phyloP scores from a whole-genome alignment of 768 basidiomycete species.

The Pleurotus pulmonarius region DNA sequence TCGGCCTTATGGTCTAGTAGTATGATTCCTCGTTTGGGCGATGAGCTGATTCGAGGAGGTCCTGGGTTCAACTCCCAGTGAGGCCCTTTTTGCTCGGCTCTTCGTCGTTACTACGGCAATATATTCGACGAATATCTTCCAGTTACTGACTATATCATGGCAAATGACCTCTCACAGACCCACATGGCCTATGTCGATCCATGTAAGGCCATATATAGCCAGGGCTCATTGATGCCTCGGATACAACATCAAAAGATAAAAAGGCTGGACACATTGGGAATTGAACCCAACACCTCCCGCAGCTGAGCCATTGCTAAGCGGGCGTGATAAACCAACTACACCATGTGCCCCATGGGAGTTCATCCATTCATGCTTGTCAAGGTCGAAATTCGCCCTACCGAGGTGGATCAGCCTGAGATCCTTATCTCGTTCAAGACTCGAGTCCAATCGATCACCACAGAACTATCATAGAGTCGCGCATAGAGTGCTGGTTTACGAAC shows the following conservation, averaged over 20 bases:
- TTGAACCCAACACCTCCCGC: constrained; percentile 10
- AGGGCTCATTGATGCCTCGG: neutral
- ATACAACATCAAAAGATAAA: neutral
- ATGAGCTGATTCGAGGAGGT: constrained; percentile 2
- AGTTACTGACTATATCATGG: too few relatives aligned
- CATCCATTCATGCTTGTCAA: too few relatives aligned
- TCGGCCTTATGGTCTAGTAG: constrained; percentile 8
- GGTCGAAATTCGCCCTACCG: too few relatives aligned
- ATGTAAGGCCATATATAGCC: neutral
- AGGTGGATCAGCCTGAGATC: too few relatives aligned
- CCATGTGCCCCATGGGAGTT: neutral
- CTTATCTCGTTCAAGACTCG: too few relatives aligned
- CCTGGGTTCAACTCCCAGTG: constrained; percentile 9
- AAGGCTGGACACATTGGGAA: constrained; percentile 9
- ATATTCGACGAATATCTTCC: too few relatives aligned
- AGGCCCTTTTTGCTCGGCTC: constrained; percentile 1
- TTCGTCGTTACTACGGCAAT: too few relatives aligned
- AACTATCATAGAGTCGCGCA: too few relatives aligned
- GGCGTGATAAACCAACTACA: constrained; percentile 12
- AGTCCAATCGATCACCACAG: too few relatives aligned
- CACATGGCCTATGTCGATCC: too few relatives aligned
- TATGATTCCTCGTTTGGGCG: constrained; percentile 8
- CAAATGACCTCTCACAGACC: too few relatives aligned
- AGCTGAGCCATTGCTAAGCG: constrained; percentile 2
- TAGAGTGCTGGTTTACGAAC: too few relatives aligned